phyloP scores from a whole-genome alignment of 73 alveolate genomes.

The Paramecium pentaurelia region DNA sequence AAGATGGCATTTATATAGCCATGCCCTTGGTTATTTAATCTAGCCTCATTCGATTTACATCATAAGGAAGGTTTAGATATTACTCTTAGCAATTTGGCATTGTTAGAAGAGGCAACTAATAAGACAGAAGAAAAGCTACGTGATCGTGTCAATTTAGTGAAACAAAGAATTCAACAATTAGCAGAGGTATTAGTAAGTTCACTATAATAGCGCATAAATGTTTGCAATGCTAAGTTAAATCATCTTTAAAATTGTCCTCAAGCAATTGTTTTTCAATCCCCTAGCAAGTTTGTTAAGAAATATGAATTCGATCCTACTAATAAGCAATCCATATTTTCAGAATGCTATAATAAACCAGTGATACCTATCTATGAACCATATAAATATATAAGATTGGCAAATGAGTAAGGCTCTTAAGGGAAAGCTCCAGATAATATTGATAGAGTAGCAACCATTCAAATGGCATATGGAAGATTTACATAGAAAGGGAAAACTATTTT shows the following conservation, averaged over 20 bases:
- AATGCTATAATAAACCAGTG: conserved; percentile 24
- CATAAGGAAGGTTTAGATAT: conserved; percentile 39
- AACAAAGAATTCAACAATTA: background rate
- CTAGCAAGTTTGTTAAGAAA: background rate
- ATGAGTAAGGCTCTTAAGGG: conserved; percentile 18
- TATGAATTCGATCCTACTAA: conserved; percentile 44
- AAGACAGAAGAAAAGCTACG: conserved; percentile 11
- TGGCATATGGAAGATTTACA: conserved; percentile 48
- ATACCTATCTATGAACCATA: conserved; percentile 43
- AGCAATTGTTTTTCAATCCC: conserved; percentile 12
- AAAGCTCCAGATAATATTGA: conserved; percentile 29
- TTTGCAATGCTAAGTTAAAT: conserved; percentile 23
- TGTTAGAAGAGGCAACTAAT: background rate
- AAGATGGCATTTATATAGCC: conserved; percentile 18
- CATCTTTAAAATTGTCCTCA: background rate
- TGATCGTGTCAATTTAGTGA: background rate
- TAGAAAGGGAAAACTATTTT: conserved; percentile 13
- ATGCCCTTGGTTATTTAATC: background rate
- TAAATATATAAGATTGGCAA: conserved; percentile 32
- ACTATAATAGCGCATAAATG: background rate
- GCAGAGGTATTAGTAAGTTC: background rate
- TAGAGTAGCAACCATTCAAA: conserved; percentile 31
- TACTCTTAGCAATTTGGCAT: background rate
- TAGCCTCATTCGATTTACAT: conserved; percentile 20
- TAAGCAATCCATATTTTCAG: conserved; percentile 41